Conservation (phyloP, 2,329 filamentous ascomycete species). For the Exophiala bonariae region DNA sequence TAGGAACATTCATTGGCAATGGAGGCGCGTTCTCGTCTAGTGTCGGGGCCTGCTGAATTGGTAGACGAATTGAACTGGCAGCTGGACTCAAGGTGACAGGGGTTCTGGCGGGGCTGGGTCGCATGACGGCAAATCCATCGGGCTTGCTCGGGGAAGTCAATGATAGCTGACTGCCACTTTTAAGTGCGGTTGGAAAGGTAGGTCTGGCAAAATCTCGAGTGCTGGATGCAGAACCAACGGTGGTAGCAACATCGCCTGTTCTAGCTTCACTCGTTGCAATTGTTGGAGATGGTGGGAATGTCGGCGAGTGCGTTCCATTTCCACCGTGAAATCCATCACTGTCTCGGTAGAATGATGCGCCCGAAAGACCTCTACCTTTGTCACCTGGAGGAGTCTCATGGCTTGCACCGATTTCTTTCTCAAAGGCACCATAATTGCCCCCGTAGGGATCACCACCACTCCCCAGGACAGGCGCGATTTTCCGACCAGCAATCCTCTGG, state of each 20-base stretch:
- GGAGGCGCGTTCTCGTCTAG: constrained; percentile 26
- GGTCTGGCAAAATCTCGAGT: constrained; percentile 20
- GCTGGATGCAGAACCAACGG: constrained; percentile 5
- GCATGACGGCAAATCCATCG: constrained; percentile 36
- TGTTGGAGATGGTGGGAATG: constrained; percentile 21
- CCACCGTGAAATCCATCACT: constrained; percentile 30
- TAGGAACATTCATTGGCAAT: constrained; percentile 29
- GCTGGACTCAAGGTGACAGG: constrained; percentile 37
- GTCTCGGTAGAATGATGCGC: constrained; percentile 33
- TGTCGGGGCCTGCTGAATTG: constrained; percentile 23
- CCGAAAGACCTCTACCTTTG: constrained; percentile 25
- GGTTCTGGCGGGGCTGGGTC: constrained; percentile 45
- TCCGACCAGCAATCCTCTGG: constrained; percentile 50
- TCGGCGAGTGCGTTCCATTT: constrained; percentile 13
- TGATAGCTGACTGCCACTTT: constrained; percentile 18
- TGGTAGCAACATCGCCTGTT: constrained; percentile 4
- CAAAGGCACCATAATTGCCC: constrained; percentile 29
- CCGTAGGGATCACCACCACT: constrained; percentile 49
- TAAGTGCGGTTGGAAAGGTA: not conserved
- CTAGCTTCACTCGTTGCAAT: constrained; percentile 12
- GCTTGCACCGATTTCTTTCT: constrained; percentile 25
- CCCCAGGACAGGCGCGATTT: constrained; percentile 47
- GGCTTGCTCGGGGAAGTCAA: constrained; percentile 28
- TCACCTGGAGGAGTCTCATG: constrained; percentile 17
- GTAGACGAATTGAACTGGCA: constrained; percentile 31